These are phyloP conservation scores for Aspergillus panamensis DNA, from an alignment of 495 filamentous ascomycete species.

Conservation along the genomic window DNA sequence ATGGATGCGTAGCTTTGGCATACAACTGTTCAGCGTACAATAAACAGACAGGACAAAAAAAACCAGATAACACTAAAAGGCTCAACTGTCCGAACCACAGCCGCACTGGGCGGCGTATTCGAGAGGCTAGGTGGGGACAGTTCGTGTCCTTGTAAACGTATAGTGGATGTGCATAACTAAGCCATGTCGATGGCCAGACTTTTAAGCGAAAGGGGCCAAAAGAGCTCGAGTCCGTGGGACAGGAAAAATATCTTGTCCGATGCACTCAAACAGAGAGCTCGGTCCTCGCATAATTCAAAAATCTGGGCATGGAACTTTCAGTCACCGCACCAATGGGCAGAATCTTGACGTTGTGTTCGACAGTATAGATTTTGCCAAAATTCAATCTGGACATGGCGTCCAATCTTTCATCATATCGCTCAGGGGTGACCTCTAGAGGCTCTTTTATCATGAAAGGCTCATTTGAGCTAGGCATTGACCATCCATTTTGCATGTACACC, in stretches of 20 bases:
- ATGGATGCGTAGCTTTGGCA: background rate
- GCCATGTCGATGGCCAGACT: no score
- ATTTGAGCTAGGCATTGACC: conserved; percentile 2
- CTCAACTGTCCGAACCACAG: no score
- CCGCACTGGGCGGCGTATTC: no score
- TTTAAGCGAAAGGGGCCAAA: no score
- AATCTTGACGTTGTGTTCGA: conserved; percentile 48
- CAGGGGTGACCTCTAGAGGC: conserved; percentile 30
- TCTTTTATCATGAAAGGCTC: conserved; percentile 34
- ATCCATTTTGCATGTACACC: conserved; percentile 28
- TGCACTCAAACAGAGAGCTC: conserved; percentile 5
- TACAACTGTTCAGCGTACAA: background rate
- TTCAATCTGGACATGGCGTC: conserved; percentile 43
- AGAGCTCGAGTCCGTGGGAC: no score
- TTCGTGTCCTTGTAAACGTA: no score
- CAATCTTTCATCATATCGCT: conserved; percentile 23
- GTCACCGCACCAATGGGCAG: conserved; percentile 33
- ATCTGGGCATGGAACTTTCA: conserved; percentile 24
- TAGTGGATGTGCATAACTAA: no score
- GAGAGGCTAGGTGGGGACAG: no score
- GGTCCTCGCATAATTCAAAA: conserved; percentile 24
- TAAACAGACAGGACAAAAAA: no score
- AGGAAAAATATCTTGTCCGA: background rate
- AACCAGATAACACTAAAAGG: no score
- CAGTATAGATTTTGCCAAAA: conserved; percentile 46